Evolutionary conservation across 306 rosid species (phyloP), one percentile per base, ranked within the genome.

Genomic region (Rubus parviflorus): DNA sequence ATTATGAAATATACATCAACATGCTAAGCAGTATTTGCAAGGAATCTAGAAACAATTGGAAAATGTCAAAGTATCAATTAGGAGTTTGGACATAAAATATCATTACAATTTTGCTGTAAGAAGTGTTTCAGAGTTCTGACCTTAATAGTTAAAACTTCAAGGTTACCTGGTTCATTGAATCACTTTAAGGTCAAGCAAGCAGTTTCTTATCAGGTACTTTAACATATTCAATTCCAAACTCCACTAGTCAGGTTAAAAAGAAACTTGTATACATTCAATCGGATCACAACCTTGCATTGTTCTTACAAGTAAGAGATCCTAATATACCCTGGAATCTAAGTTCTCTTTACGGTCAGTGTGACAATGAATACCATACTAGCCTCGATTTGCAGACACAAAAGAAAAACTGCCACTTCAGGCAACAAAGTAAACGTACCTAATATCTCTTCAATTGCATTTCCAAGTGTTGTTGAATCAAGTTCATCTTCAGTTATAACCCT

Each of bases 391-490:
- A 30, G 2, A 1, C 35, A 30, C 35, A 30, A 30, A 30, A 30
- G 35, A 30, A 30, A 30, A 30, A 30, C 48, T 30, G 30, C 5
- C 60, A 49, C 60, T 37, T 3, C 51, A 20, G 61, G 80, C 40
- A 74, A 49, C 61, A 82, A 42, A 76, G 60, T 41, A n/a, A n/a
- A 69, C 79, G 13, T 82, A 92, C 97, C 93, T 77, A 89, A 61
- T 67, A 89, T 85, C 85, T 88, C 83, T 80, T 86, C 85, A 77
- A 92, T 86, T 71, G 92, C 90, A 77, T 74, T 79, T 73, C 88
- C 90, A n/a, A 92, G 89, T 53, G 92, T 92, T 22, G 89, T 88
- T 60, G 93, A 90, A 81, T 88, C 93, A 41, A 89, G 92, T 80
- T 90, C 96, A 77, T 92, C 93, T 79, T 90, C 97, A 25, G 87